A percentile compares a stretch with the other conserved stretches of the same genome.
Evolutionary conservation across 371 early-diverging fungal genomes (phyloP).

Genomic region (Ordospora colligata): DNA sequence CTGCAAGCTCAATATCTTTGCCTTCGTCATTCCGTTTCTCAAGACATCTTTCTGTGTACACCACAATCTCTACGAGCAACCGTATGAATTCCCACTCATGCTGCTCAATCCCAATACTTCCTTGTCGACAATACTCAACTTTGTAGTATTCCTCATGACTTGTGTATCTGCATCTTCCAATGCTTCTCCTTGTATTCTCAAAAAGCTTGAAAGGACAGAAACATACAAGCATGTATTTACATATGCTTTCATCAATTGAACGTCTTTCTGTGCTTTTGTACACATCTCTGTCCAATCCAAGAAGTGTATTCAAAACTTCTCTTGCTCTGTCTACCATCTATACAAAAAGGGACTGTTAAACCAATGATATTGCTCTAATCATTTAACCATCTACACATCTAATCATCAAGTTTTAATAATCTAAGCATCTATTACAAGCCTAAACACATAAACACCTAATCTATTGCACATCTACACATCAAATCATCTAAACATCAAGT

Average conservation of each 20-base stretch:
- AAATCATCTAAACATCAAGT: no score
- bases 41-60: background rate
- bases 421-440: no score
- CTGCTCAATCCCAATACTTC: background rate
- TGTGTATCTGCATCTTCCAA: constrained; percentile 25
- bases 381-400: no score
- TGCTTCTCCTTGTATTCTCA: constrained; percentile 17
- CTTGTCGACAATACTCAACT: background rate
- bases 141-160: constrained; percentile 17
- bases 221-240: constrained; percentile 53
- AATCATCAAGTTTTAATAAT: no score
- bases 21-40: background rate
- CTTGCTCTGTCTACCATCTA: constrained; percentile 35
- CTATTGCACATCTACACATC: no score
- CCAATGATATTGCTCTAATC: no score
- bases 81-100: constrained; percentile 1
- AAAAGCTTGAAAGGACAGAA: constrained; percentile 48
- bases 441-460: no score
- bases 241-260: constrained; percentile 14
- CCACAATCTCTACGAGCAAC: background rate
- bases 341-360: background rate
- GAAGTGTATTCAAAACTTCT: constrained; percentile 18
- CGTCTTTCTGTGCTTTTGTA: background rate
- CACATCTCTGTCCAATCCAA: constrained; percentile 25
- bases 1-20: background rate